A percentile compares a stretch with the other conserved stretches of the same genome.
Evolutionary conservation across 2,329 filamentous ascomycete species (phyloP).

Genomic region (Tolypocladium sp.): DNA sequence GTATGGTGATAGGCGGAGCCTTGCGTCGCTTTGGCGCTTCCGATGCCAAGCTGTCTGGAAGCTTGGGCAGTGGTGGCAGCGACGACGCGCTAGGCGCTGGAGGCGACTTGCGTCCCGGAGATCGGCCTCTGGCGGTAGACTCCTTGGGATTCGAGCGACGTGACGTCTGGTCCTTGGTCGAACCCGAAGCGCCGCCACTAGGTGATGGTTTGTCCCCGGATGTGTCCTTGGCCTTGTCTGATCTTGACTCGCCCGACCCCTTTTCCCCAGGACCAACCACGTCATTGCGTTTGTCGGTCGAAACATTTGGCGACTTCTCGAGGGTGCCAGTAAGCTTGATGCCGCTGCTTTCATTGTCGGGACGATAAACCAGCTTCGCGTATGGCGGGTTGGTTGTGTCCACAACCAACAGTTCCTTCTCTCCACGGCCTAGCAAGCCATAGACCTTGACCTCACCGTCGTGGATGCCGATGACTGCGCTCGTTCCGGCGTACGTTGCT

Average conservation of each 20-base stretch:
- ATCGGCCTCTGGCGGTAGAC: background rate
- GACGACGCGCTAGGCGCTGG: background rate
- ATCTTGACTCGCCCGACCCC: background rate
- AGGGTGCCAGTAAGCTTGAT: background rate
- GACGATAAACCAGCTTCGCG: conserved; percentile 32
- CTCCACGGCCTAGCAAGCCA: conserved; percentile 60
- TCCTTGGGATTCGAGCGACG: conserved; percentile 1
- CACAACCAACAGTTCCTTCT: conserved; percentile 59
- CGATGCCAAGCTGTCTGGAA: background rate
- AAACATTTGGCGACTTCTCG: background rate
- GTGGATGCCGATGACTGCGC: conserved; percentile 58
- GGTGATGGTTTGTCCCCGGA: background rate
- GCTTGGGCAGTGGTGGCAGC: background rate
- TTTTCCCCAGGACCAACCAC: background rate
- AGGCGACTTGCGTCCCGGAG: background rate
- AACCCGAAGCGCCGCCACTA: background rate
- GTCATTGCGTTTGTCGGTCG: background rate
- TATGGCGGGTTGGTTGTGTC: conserved; percentile 43
- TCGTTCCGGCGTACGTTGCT: conserved; percentile 65
- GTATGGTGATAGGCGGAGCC: background rate
- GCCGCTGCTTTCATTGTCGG: background rate
- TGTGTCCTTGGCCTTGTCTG: background rate
- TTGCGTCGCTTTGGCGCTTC: background rate
- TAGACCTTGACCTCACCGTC: conserved; percentile 59
- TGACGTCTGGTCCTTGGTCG: conserved; percentile 7